phyloP scores from a whole-genome alignment of 129 eudicot species.

The Helianthus annuus region DNA sequence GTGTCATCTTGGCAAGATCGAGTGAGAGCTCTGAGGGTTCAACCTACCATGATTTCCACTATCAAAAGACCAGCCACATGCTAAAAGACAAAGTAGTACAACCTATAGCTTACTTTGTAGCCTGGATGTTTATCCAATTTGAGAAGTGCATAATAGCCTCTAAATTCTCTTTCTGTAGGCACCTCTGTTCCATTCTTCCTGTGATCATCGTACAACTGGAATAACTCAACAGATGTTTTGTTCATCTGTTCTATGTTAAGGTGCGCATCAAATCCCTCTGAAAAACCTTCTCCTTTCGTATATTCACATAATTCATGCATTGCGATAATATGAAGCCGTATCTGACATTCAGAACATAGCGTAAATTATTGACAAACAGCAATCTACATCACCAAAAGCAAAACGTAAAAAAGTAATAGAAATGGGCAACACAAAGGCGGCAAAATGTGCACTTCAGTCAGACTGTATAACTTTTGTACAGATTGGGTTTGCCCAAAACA shows the following conservation, averaged over 20 bases:
- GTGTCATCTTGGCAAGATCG: conserved; percentile 96
- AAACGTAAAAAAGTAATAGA: neutral
- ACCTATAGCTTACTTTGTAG: conserved; percentile 69
- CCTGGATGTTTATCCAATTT: conserved; percentile 98
- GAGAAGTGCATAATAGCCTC: conserved; percentile 98
- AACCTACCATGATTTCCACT: conserved; percentile 59
- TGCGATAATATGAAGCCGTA: conserved; percentile 90
- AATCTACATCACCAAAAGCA: conserved; percentile 10
- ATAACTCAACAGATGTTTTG: conserved; percentile 93
- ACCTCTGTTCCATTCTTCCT: conserved; percentile 83
- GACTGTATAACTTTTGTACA: neutral
- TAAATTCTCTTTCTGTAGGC: conserved; percentile 87
- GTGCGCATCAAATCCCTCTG: conserved; percentile 99
- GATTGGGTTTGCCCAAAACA: neutral
- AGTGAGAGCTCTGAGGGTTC: conserved; percentile 99
- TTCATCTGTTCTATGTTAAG: conserved; percentile 99
- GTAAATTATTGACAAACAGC: conserved; percentile 19
- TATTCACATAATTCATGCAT: conserved; percentile 97
- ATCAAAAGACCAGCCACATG: conserved; percentile 20
- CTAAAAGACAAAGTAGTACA: conserved; percentile 22
- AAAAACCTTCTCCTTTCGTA: conserved; percentile 95
- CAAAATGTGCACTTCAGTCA: neutral
- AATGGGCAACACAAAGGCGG: neutral
- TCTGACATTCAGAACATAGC: conserved; percentile 47
- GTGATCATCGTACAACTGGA: conserved; percentile 92